These are phyloP conservation scores for Blechomonas ayalai DNA, from an alignment of 208 protist species.

Conservation along the genomic window DNA sequence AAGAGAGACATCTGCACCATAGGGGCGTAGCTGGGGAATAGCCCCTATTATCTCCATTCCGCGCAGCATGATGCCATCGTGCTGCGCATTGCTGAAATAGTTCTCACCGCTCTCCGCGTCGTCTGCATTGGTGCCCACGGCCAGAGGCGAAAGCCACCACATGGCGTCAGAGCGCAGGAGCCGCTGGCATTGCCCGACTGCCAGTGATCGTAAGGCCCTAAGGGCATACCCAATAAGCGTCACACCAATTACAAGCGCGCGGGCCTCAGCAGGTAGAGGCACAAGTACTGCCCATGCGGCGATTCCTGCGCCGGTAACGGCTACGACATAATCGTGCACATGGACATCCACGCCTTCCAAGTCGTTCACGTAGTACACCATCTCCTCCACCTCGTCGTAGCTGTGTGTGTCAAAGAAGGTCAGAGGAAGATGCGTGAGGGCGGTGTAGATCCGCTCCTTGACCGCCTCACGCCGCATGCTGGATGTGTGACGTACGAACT, in stretches of 20 bases:
- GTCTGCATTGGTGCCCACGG: neutral
- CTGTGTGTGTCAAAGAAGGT: slow-evolving; percentile 49
- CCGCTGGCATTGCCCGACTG: slow-evolving; percentile 11
- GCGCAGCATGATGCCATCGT: slow-evolving; percentile 52
- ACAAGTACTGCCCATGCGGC: slow-evolving; percentile 17
- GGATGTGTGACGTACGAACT: slow-evolving; percentile 37
- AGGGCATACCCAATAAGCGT: slow-evolving; percentile 13
- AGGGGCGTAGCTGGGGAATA: slow-evolving; percentile 57
- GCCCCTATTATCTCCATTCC: slow-evolving; percentile 65
- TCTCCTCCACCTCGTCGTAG: slow-evolving; percentile 56
- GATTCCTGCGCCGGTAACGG: slow-evolving; percentile 14
- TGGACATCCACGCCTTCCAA: slow-evolving; percentile 79
- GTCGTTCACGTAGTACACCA: slow-evolving; percentile 76
- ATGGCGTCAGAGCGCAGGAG: slow-evolving; percentile 9
- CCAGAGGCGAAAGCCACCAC: slow-evolving; percentile 15
- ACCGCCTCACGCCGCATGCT: slow-evolving; percentile 33
- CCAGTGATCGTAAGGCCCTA: slow-evolving; percentile 9
- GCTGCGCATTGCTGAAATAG: slow-evolving; percentile 21
- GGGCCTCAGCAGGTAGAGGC: slow-evolving; percentile 15
- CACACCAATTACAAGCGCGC: slow-evolving; percentile 14
- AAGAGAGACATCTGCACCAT: slow-evolving; percentile 49
- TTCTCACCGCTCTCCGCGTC: slow-evolving; percentile 61
- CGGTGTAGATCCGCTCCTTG: slow-evolving; percentile 53
- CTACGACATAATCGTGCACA: slow-evolving; percentile 42
- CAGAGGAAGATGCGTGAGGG: slow-evolving; percentile 53